Conservation (phyloP, 192 early-diverging fungal genomes). For the Backusella luteola region DNA sequence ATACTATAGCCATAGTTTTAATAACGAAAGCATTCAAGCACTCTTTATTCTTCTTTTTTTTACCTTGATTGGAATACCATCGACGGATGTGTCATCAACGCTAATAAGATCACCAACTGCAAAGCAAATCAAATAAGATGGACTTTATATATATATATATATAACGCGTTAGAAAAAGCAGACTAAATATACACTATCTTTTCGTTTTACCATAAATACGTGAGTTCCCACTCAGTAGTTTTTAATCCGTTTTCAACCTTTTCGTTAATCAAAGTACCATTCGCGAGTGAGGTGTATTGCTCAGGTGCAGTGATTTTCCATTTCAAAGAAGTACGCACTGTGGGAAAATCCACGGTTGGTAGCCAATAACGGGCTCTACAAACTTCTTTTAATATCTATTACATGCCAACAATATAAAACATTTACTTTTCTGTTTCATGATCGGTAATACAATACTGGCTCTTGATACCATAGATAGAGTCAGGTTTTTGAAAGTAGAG, state of each 20-base stretch:
- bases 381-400: background rate
- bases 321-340: slow-evolving; percentile 42
- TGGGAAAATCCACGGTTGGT: slow-evolving; percentile 47
- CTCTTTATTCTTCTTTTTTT: background rate
- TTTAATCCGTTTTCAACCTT: background rate
- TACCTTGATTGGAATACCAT: slow-evolving; percentile 45
- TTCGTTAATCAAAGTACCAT: slow-evolving; percentile 34
- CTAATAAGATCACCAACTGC: slow-evolving; percentile 49
- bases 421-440: slow-evolving; percentile 44
- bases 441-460: slow-evolving; percentile 44
- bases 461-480: slow-evolving; percentile 23
- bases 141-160: slow-evolving; percentile 25
- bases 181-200: background rate
- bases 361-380: slow-evolving; percentile 52
- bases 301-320: slow-evolving; percentile 45
- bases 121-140: slow-evolving; percentile 50
- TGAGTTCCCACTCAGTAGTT: background rate
- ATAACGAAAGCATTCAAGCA: background rate
- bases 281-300: slow-evolving; percentile 42
- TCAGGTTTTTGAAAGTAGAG: slow-evolving; percentile 47
- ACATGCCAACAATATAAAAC: background rate
- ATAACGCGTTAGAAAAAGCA: background rate
- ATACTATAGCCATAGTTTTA: slow-evolving; percentile 22
- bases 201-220: background rate
- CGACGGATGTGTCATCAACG: slow-evolving; percentile 43